A percentile compares a stretch with the other conserved stretches of the same genome.
Conservation (phyloP, 169 alveolate species). For the Eimeria acervulina region DNA sequence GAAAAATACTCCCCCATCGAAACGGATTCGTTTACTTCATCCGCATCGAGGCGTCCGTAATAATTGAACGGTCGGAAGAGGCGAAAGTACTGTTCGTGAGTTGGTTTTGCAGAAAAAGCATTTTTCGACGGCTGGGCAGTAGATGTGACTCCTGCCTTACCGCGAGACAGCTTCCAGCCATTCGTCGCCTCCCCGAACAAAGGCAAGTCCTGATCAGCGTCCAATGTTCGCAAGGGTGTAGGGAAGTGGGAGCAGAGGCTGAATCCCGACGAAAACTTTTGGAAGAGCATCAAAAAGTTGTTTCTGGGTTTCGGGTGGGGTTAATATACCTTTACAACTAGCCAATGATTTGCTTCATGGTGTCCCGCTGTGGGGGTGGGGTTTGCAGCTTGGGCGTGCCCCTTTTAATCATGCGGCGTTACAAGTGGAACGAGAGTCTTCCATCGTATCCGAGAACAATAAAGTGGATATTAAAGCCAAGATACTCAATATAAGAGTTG, state of each 20-base stretch:
- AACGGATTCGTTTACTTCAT: background rate
- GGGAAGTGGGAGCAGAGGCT: background rate
- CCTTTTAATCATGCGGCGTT: background rate
- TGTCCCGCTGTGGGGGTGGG: background rate
- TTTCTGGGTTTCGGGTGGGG: too few species aligned
- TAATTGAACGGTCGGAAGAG: background rate
- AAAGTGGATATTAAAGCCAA: too few species aligned
- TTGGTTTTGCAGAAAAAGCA: background rate
- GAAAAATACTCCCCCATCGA: background rate
- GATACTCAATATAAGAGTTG: too few species aligned
- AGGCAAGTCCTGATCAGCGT: background rate
- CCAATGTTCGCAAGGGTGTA: too few species aligned
- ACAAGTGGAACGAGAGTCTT: background rate
- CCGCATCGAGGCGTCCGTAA: background rate
- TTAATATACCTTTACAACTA: background rate
- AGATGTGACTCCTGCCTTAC: too few species aligned
- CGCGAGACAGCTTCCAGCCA: background rate
- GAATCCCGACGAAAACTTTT: background rate
- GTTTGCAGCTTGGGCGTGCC: background rate
- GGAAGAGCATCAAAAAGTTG: background rate
- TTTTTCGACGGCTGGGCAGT: background rate
- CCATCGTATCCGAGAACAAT: background rate
- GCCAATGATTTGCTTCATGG: background rate
- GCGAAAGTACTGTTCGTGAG: background rate
- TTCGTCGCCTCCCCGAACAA: too few species aligned